Percentiles rank a stretch among this genome's conserved stretches.
phyloP scores from a whole-genome alignment of 345 rosid genomes.

The Gossypium turneri region DNA sequence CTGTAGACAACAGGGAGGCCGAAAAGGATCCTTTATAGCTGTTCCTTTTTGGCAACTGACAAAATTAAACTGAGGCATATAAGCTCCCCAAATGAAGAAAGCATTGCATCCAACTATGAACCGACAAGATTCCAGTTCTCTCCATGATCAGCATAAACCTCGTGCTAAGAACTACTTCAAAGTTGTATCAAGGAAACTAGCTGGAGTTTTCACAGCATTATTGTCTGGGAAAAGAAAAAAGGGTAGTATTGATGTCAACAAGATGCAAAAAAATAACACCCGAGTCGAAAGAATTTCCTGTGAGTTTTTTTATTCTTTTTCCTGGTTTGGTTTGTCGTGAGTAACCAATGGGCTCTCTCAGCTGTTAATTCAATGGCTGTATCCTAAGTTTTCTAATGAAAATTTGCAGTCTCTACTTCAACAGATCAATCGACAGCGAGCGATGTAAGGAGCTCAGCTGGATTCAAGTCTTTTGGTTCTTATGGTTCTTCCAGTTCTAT shows the following conservation, averaged over 20 bases:
- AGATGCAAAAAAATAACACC: constrained; percentile 5
- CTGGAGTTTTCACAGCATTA: constrained; percentile 35
- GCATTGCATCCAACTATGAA: constrained; percentile 19
- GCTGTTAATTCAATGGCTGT: not conserved
- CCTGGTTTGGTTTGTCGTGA: not conserved
- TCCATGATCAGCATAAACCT: constrained; percentile 11
- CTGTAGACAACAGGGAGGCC: not conserved
- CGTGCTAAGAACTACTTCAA: constrained; percentile 23
- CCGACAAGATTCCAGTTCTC: constrained; percentile 12
- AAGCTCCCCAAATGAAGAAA: constrained; percentile 41
- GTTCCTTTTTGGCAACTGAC: not conserved
- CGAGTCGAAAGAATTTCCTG: constrained; percentile 42
- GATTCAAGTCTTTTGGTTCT: constrained; percentile 45
- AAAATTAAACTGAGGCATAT: not conserved
- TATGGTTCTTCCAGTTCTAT: constrained; percentile 41
- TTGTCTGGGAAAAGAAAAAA: constrained; percentile 26
- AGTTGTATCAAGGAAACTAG: constrained; percentile 46
- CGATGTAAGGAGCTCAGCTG: constrained; percentile 33
- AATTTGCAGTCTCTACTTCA: constrained; percentile 44
- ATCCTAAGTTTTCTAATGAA: not conserved
- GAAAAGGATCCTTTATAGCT: not conserved
- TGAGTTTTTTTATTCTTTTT: constrained; percentile 31
- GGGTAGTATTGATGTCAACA: constrained; percentile 1
- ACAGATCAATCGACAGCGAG: constrained; percentile 50
- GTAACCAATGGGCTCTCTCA: not conserved